phyloP scores from a whole-genome alignment of 768 basidiomycete species.

The Coprinellus aureogranulatus region DNA sequence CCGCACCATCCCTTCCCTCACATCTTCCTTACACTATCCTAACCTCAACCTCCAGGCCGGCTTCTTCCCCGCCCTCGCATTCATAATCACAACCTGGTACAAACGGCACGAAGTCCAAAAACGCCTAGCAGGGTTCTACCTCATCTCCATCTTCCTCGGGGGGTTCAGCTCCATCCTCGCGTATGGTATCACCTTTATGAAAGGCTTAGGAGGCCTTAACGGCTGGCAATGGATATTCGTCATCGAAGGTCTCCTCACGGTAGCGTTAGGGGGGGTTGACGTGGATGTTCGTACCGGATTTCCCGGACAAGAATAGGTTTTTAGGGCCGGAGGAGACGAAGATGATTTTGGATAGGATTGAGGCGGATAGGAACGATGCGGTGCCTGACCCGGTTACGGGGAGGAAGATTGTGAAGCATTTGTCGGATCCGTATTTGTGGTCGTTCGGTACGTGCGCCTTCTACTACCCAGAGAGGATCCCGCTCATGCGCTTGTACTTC shows the following conservation, averaged over 20 bases:
- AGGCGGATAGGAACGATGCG: conserved; percentile 32
- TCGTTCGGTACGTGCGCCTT: conserved; percentile 37
- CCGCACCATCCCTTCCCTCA: background rate
- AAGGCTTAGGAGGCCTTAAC: conserved; percentile 36
- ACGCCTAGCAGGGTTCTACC: conserved; percentile 24
- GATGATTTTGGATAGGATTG: conserved; percentile 26
- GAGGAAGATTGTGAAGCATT: conserved; percentile 24
- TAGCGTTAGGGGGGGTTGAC: no score
- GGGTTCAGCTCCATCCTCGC: conserved; percentile 20
- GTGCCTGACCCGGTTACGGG: conserved; percentile 26
- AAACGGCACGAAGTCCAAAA: conserved; percentile 46
- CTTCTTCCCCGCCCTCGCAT: conserved; percentile 12
- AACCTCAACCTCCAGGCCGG: conserved; percentile 7
- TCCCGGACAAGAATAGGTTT: conserved; percentile 28
- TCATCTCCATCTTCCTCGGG: background rate
- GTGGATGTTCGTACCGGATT: conserved; percentile 23
- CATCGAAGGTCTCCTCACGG: no score
- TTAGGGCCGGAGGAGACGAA: conserved; percentile 26
- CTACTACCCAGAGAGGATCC: conserved; percentile 44
- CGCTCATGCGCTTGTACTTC: background rate
- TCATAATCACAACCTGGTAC: conserved; percentile 25
- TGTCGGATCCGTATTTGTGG: conserved; percentile 35
- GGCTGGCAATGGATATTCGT: no score
- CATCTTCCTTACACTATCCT: background rate
- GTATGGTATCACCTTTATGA: conserved; percentile 39